phyloP scores from a whole-genome alignment of 1,284 basidiomycete species.

The Melampsora abietis-canadensis region DNA sequence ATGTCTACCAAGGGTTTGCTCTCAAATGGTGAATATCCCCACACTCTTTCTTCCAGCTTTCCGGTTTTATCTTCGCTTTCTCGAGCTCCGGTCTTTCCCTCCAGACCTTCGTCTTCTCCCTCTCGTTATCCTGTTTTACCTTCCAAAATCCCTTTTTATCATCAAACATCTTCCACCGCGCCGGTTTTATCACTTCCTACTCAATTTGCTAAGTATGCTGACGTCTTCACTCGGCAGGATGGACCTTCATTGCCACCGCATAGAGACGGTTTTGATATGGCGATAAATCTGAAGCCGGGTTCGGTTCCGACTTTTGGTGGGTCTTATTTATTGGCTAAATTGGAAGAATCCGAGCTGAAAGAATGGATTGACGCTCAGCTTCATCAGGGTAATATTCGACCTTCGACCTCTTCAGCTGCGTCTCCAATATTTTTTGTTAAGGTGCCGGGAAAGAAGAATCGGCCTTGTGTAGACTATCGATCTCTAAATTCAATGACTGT shows the following conservation, averaged over 20 bases:
- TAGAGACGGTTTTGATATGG: conserved; percentile 3
- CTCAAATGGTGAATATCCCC: background rate
- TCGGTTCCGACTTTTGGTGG: background rate
- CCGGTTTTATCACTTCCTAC: too few species aligned
- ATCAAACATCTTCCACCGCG: too few species aligned
- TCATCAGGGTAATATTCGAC: conserved; percentile 6
- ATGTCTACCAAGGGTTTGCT: background rate
- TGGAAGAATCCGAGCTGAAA: background rate
- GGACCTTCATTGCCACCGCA: background rate
- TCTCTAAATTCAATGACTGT: conserved; percentile 44
- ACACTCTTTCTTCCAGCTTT: background rate
- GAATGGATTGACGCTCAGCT: background rate
- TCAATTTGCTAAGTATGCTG: background rate
- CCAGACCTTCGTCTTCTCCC: too few species aligned
- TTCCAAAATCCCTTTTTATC: too few species aligned
- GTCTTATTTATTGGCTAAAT: background rate
- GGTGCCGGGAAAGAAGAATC: conserved; percentile 42
- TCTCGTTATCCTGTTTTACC: too few species aligned
- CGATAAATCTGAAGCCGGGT: background rate
- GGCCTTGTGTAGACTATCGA: conserved; percentile 45
- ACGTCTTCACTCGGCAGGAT: background rate
- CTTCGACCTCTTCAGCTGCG: background rate
- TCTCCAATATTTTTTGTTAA: conserved; percentile 44
- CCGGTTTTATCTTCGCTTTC: too few species aligned
- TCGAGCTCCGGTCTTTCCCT: too few species aligned